Evolutionary conservation across 1,284 basidiomycete species (phyloP).

Genomic region (Cryptococcus hybrid): DNA sequence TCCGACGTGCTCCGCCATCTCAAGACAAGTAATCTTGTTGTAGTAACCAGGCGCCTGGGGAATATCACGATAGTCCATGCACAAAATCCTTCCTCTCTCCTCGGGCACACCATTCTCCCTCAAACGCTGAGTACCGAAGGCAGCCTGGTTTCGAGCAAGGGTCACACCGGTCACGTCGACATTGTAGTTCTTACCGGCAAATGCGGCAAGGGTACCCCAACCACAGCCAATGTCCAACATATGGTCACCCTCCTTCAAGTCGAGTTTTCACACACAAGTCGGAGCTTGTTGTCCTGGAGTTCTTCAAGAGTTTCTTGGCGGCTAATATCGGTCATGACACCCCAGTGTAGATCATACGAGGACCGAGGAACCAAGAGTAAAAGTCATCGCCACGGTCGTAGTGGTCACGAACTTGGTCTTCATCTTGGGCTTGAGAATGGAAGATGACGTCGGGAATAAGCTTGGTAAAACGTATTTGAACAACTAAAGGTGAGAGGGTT

Average conservation of each 20-base stretch:
- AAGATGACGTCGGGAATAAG: constrained; percentile 90
- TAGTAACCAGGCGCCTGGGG: constrained; percentile 76
- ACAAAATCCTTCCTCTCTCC: constrained; percentile 83
- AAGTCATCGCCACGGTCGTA: constrained; percentile 98
- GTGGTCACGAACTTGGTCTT: constrained; percentile 93
- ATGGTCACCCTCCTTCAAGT: constrained; percentile 66
- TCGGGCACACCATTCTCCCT: constrained; percentile 71
- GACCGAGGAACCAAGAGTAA: constrained; percentile 68
- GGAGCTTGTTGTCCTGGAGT: constrained; percentile 98
- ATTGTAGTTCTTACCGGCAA: constrained; percentile 95
- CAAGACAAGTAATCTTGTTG: constrained; percentile 93
- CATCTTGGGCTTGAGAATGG: constrained; percentile 87
- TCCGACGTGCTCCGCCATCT: constrained; percentile 99
- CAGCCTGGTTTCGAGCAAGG: constrained; percentile 83
- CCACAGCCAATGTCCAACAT: constrained; percentile 93
- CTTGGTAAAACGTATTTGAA: constrained; percentile 86
- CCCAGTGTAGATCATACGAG: constrained; percentile 82
- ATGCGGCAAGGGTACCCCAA: constrained; percentile 94
- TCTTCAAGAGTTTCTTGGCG: constrained; percentile 85
- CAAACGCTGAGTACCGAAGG: constrained; percentile 89
- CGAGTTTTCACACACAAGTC: constrained; percentile 74
- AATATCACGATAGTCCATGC: constrained; percentile 93
- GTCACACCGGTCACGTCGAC: constrained; percentile 95
- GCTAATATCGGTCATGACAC: constrained; percentile 75
- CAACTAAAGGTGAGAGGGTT: constrained; percentile 54